Percentiles rank a stretch among this genome's conserved stretches.
These are phyloP conservation scores for Dactylellina parvicollis DNA, from an alignment of 2,329 filamentous ascomycete genomes.

Conservation along the genomic window DNA sequence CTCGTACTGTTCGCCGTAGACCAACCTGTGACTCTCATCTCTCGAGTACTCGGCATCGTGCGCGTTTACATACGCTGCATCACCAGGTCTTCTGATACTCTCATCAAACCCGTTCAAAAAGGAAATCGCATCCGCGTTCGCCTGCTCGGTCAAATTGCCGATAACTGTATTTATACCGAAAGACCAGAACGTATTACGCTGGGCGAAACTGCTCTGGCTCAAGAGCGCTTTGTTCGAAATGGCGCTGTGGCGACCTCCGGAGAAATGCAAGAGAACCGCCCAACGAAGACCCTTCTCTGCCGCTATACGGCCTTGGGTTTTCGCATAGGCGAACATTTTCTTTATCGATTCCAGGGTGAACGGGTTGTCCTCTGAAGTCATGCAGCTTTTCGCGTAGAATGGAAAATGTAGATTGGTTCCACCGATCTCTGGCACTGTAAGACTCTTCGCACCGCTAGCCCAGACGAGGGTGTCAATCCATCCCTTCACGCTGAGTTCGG, in stretches of 20 bases:
- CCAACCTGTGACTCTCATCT: constrained; percentile 8
- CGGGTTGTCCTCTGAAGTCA: not conserved
- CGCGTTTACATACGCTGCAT: constrained; percentile 22
- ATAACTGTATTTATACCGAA: constrained; percentile 43
- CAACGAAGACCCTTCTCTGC: constrained; percentile 18
- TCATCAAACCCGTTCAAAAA: constrained; percentile 4
- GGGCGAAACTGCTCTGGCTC: constrained; percentile 47
- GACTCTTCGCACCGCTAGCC: not conserved
- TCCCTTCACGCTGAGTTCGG: constrained; percentile 5
- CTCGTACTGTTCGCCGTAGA: constrained; percentile 14
- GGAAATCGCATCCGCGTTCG: constrained; percentile 3
- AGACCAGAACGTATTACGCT: constrained; percentile 50
- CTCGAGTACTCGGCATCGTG: constrained; percentile 21
- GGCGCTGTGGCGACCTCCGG: constrained; percentile 48
- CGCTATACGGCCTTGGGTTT: not conserved
- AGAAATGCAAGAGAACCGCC: constrained; percentile 54
- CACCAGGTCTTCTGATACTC: not conserved
- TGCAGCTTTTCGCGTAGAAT: constrained; percentile 17
- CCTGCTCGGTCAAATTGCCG: constrained; percentile 6
- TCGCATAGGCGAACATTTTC: not conserved
- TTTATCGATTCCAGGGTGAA: constrained; percentile 4
- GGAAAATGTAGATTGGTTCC: not conserved
- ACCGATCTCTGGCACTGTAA: constrained; percentile 13
- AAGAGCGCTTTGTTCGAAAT: constrained; percentile 24
- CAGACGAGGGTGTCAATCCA: constrained; percentile 30